Conservation (phyloP, 116 monocot genomes). For the Dioscorea cayenensis region DNA sequence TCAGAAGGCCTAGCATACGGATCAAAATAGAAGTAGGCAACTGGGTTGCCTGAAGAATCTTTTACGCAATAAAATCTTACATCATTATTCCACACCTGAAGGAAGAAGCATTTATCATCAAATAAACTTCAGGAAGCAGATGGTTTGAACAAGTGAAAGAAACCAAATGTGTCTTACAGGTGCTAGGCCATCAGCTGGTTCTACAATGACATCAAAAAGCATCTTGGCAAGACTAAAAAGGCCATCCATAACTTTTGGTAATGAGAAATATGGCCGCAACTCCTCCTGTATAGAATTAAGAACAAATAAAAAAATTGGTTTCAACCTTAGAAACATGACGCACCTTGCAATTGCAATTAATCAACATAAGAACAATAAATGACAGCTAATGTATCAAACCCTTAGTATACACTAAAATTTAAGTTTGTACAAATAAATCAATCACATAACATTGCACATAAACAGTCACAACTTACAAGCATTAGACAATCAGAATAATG, state of each 20-base stretch:
- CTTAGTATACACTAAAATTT: too few species aligned
- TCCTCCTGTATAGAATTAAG: conserved; percentile 58
- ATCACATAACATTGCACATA: too few species aligned
- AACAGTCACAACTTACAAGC: too few species aligned
- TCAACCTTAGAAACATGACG: background rate
- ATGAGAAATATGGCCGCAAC: conserved; percentile 86
- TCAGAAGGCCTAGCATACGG: conserved; percentile 97
- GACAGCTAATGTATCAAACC: too few species aligned
- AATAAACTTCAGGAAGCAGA: conserved; percentile 1
- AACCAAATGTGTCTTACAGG: conserved; percentile 36
- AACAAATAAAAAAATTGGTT: background rate
- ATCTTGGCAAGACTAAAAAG: conserved; percentile 83
- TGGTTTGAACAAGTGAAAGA: background rate
- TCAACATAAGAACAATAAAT: too few species aligned
- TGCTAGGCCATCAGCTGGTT: conserved; percentile 87
- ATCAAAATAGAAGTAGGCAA: conserved; percentile 98
- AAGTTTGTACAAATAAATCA: too few species aligned
- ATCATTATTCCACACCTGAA: conserved; percentile 85
- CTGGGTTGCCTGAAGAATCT: conserved; percentile 67
- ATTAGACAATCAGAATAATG: too few species aligned
- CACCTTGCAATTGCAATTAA: too few species aligned
- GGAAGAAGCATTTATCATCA: background rate
- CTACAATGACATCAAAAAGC: conserved; percentile 77
- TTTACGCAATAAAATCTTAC: conserved; percentile 91
- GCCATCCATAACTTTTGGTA: conserved; percentile 94